Base-by-base conservation (phyloP, 306 rosid genomes). In the Castanea mollissima region DNA sequence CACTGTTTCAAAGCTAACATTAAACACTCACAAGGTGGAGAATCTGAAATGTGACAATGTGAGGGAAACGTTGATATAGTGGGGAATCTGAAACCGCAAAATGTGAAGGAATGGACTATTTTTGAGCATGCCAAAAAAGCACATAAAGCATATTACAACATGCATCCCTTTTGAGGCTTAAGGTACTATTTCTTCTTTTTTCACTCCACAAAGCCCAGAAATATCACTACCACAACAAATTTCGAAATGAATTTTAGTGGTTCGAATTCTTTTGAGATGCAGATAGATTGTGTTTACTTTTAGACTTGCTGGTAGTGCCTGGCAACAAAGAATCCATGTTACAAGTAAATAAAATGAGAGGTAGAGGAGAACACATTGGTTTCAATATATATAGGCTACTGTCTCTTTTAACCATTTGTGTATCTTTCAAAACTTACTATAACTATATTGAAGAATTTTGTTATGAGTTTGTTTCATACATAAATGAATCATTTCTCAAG, bases 351-450 rank as follows among this genome's bases (percentile, higher is more conserved):
- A 34, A 7, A 35, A 68, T n/a, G 52, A 34, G 23, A 34, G 16
- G 20, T 6, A 1, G 5, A 38, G 38, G 13, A 7, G 38, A 32
- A 68, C 5, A 34, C 10, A 25, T 19, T 34, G 38, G n/a, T 18
- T 23, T 35, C 29, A 35, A 35, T 35, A 16, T n/a, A 19, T 31
- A 41, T 41, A 41, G 46, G 76, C 76, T 64, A 69, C 67, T 71
- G 44, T 23, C 44, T 58, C 69, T 38, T 68, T 72, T 73, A 58
- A 74, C 71, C 74, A 76, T 62, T 72, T 38, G 55, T 78, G 76
- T 49, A 65, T 74, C 67, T 68, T 74, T 85, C 80, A 74, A 70
- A 77, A 78, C 64, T 56, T 52, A 32, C 58, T 49, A 2, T 44
- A 60, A 41, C 46, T 58, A 2, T 44, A 60, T 31, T 38, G 71